Conservation (phyloP, 345 rosid species). For the Rhizophora mangle region DNA sequence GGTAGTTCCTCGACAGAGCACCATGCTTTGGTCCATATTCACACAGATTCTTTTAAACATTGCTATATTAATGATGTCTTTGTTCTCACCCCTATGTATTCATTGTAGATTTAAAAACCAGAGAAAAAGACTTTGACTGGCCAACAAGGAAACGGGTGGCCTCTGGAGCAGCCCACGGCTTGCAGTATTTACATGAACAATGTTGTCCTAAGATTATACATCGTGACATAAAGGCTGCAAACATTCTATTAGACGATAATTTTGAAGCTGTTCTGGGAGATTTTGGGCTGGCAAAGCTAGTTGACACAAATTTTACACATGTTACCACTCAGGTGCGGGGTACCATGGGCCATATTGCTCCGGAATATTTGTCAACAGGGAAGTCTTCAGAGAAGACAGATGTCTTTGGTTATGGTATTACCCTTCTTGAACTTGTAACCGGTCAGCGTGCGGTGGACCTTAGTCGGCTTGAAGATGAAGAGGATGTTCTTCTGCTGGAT, state of each 20-base stretch:
- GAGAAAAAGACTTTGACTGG: constrained; percentile 80
- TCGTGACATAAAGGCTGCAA: constrained; percentile 88
- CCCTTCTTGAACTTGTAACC: constrained; percentile 83
- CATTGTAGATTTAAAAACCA: constrained; percentile 58
- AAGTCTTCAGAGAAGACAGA: constrained; percentile 84
- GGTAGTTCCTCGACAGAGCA: constrained; percentile 37
- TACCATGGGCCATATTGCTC: constrained; percentile 93
- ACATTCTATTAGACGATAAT: constrained; percentile 67
- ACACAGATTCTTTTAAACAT: neutral
- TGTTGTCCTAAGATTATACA: constrained; percentile 90
- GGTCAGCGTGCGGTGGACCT: constrained; percentile 91
- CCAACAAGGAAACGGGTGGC: constrained; percentile 71
- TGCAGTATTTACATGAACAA: constrained; percentile 82
- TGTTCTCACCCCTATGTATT: neutral
- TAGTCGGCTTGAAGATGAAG: constrained; percentile 82
- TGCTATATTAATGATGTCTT: neutral
- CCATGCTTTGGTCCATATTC: constrained; percentile 3
- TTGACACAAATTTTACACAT: constrained; percentile 64
- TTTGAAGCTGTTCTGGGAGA: constrained; percentile 90
- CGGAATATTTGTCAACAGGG: constrained; percentile 84
- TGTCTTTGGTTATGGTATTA: constrained; percentile 87
- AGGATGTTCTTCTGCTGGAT: constrained; percentile 85
- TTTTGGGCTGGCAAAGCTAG: constrained; percentile 71
- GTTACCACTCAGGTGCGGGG: constrained; percentile 90
- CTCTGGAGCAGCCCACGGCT: constrained; percentile 76